phyloP scores from a whole-genome alignment of 331 rosid genomes.

The Cydonia oblonga region DNA sequence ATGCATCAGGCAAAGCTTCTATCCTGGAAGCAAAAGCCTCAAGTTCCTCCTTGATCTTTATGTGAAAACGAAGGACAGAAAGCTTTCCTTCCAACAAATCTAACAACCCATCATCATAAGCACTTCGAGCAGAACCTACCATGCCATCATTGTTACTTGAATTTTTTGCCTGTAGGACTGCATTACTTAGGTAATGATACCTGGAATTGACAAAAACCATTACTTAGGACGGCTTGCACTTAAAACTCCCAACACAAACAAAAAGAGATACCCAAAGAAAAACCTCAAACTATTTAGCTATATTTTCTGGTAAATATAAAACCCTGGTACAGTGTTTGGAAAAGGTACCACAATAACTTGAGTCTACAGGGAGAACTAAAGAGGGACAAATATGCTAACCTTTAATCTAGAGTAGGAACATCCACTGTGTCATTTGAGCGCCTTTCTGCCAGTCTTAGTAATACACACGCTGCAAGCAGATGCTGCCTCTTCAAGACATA shows the following conservation, averaged over 20 bases:
- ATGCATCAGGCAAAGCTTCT: slow-evolving; percentile 40
- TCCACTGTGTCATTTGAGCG: slow-evolving; percentile 54
- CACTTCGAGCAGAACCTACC: slow-evolving; percentile 50
- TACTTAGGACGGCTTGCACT: background rate
- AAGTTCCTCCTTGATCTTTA: slow-evolving; percentile 78
- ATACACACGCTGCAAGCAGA: slow-evolving; percentile 84
- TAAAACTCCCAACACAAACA: background rate
- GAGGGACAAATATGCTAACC: slow-evolving; percentile 31
- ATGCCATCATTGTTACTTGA: slow-evolving; percentile 55
- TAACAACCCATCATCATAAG: slow-evolving; percentile 69
- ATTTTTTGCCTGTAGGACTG: slow-evolving; percentile 85
- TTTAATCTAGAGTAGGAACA: slow-evolving; percentile 68
- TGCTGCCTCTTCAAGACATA: slow-evolving; percentile 86
- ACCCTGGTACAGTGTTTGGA: background rate
- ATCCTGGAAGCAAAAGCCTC: slow-evolving; percentile 63
- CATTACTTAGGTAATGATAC: slow-evolving; percentile 87
- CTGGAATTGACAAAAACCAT: slow-evolving; percentile 36
- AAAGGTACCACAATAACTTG: background rate
- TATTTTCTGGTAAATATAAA: background rate
- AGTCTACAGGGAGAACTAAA: background rate
- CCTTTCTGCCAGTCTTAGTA: slow-evolving; percentile 76
- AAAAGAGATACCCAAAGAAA: background rate
- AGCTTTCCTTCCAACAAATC: slow-evolving; percentile 98
- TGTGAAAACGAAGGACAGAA: slow-evolving; percentile 92
- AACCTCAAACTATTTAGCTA: background rate